Evolutionary conservation across 23 red algal species (phyloP), one percentile per base, ranked within the genome.

Genomic region (Gracilariopsis chorda): DNA sequence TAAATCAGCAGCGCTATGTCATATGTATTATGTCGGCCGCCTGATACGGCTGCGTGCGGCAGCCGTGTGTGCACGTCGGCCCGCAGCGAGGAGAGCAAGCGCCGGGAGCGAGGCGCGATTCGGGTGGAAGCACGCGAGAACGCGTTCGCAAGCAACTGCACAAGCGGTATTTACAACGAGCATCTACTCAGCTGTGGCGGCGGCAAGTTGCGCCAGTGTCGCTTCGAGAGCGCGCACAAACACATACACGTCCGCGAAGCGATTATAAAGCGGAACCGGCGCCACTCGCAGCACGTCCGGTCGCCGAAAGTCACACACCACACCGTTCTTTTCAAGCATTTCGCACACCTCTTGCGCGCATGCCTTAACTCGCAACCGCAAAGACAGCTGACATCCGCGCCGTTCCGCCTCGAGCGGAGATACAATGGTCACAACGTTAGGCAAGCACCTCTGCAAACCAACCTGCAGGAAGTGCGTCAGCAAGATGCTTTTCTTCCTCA

Each of bases 281-380:
- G 93, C 88, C 12, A 98, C 90, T 44, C 96, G 80, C 70, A 98
- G 37, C 40, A 98, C 88, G 65, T 98, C 89, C 17, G 96, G 96
- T 33, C 92, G 92, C 35, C 96, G 87, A 30, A 88, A 70, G 72
- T 98, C 96, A 61, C 88, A 93, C 27, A 95, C 64, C 32, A 98
- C 88, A 19, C 92, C 92, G 9, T 48, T 7, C 3, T 83, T 28
- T 37, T 48, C 82, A 1, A 98, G 62, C 51, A 36, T 12, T 51
- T 34, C 34, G 23, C 90, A 86, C 34, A 98, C 51, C 17, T 74
- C 48, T 16, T 39, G 40, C 14, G 86, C 64, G 16, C 56, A 43
- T 0, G 20, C 35, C 13, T 27, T 25, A 34, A n/a, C 25, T 9
- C 30, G 33, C 23, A 90, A 20, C 25, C 55, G 57, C 37, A 98